A percentile compares a stretch with the other conserved stretches of the same genome.
These are phyloP conservation scores for Quambalaria eucalypti DNA, from an alignment of 1,284 basidiomycete species.

Conservation along the genomic window DNA sequence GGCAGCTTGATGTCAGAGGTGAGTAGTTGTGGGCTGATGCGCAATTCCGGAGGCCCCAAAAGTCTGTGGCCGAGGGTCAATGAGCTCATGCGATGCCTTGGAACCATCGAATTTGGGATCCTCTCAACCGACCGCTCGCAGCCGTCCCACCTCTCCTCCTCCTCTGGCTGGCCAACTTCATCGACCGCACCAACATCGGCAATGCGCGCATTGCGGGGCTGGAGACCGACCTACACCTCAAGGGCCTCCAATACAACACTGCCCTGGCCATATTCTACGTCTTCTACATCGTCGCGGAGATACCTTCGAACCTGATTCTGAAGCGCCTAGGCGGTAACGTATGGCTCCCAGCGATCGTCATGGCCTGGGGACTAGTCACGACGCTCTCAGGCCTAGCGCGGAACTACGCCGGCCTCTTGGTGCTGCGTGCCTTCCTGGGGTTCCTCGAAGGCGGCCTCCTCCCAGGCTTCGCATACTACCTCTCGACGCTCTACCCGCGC, in stretches of 20 bases:
- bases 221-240: constrained; percentile 11
- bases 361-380: constrained; percentile 31
- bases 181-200: constrained; percentile 17
- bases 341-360: constrained; percentile 35
- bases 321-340: constrained; percentile 17
- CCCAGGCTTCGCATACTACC: constrained; percentile 23
- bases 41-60: too few species aligned
- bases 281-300: constrained; percentile 13
- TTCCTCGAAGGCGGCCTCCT: constrained; percentile 36
- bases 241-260: constrained; percentile 9
- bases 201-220: constrained; percentile 13
- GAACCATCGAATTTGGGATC: too few species aligned
- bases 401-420: constrained; percentile 46
- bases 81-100: too few species aligned
- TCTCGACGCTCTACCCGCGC: constrained; percentile 25
- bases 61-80: too few species aligned
- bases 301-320: constrained; percentile 21
- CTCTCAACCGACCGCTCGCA: too few species aligned
- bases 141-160: too few species aligned
- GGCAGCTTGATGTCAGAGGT: too few species aligned
- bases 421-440: constrained; percentile 48
- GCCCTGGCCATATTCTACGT: constrained; percentile 17
- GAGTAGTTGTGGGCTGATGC: too few species aligned
- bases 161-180: constrained; percentile 29
- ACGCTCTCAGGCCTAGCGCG: constrained; percentile 33